Evolutionary conservation across 768 basidiomycete species (phyloP).

Genomic region (Macrolepiota fuliginosa): DNA sequence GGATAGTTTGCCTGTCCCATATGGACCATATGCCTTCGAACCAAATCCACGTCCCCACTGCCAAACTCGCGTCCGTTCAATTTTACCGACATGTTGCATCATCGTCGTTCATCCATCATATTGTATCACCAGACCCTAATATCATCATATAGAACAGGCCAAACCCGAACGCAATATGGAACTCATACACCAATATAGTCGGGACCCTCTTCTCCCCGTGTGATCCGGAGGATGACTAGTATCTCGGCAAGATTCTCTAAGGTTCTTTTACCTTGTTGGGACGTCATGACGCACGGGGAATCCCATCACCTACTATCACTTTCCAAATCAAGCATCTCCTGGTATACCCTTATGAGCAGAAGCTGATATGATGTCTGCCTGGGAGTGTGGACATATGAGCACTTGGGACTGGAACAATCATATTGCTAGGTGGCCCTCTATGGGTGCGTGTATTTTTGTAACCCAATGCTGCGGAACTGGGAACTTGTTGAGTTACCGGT

Average conservation of each 20-base stretch:
- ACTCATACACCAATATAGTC: slow-evolving; percentile 3
- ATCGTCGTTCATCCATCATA: not conserved
- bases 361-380: not conserved
- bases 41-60: not conserved
- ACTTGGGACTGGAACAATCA: not conserved
- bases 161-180: not conserved
- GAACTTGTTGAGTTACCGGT: slow-evolving; percentile 5
- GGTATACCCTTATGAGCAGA: not conserved
- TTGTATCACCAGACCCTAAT: not conserved
- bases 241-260: not conserved
- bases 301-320: not conserved
- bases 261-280: not conserved
- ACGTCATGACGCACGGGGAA: not conserved
- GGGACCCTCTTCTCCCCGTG: not conserved
- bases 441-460: not conserved
- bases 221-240: slow-evolving; percentile 9
- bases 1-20: not conserved
- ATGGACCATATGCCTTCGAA: not conserved
- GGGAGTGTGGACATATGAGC: not conserved
- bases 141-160: not conserved
- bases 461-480: not conserved
- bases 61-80: slow-evolving; percentile 2
- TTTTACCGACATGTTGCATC: not conserved
- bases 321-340: not conserved
- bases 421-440: not conserved